Percentiles rank a stretch among this genome's conserved stretches.
Conservation (phyloP, 441 rosid species). For the Viola pubescens region DNA sequence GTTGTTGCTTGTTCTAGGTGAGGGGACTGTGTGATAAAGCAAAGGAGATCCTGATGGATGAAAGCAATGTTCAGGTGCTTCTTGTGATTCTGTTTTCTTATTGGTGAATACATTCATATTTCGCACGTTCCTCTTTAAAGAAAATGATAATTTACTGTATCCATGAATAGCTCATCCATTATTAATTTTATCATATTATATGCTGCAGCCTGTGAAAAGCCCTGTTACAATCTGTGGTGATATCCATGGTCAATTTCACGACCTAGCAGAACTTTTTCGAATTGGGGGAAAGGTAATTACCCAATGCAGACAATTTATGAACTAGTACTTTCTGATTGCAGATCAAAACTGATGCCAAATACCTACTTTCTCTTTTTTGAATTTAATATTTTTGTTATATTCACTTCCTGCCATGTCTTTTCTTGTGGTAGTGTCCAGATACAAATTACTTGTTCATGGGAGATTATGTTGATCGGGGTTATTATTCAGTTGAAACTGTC, state of each 20-base stretch:
- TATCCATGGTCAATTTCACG: slow-evolving; percentile 91
- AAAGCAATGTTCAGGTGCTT: slow-evolving; percentile 66
- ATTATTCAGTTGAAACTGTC: slow-evolving; percentile 86
- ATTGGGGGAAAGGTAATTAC: slow-evolving; percentile 78
- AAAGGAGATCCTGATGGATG: slow-evolving; percentile 69
- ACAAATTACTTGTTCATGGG: slow-evolving; percentile 76
- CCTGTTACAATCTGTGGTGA: slow-evolving; percentile 92
- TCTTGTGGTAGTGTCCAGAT: slow-evolving; percentile 52
- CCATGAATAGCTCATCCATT: neutral
- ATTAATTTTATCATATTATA: slow-evolving; percentile 9
- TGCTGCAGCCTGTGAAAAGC: slow-evolving; percentile 77
- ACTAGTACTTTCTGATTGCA: neutral
- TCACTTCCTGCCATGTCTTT: neutral
- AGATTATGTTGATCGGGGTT: slow-evolving; percentile 71
- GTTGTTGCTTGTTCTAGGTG: slow-evolving; percentile 28
- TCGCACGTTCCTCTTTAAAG: neutral
- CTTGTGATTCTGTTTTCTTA: neutral
- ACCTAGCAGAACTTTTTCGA: slow-evolving; percentile 92
- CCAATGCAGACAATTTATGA: neutral
- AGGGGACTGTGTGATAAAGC: slow-evolving; percentile 60
- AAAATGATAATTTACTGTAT: neutral
- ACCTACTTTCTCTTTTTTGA: neutral
- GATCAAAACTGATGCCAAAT: neutral
- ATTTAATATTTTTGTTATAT: neutral
- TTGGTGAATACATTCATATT: neutral